Evolutionary conservation across 352 stramenopile genomes (phyloP), one percentile per base, ranked within the genome.

Genomic region (Bremia lactucae): DNA sequence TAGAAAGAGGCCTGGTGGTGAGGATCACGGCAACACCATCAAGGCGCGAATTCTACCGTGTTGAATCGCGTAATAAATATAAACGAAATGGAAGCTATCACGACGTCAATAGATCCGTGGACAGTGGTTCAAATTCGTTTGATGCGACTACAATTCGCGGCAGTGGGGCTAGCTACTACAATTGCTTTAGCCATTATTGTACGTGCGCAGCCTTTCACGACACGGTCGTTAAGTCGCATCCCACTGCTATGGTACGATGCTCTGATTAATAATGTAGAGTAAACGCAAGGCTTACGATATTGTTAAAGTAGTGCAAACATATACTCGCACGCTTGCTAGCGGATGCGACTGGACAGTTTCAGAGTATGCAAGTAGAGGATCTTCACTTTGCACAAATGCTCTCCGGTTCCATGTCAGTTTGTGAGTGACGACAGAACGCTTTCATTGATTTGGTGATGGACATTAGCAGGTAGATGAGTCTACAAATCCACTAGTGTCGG

Each of bases 141-240:
- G 69, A 83, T 14, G 49, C 44, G 2, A 59, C 46, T 16, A 58
- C 72, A 40, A 49, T 58, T 44, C 60, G 50, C 19, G 62, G 64
- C n/a, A 59, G 31, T 11, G 64, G 65, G 2, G 59, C 69, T 3
- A 79, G 69, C 31, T 85, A 78, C 52, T 85, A 85, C 69, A 85
- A 81, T 42, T 77, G 67, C 53, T 78, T 83, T 21, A 49, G 65
- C 31, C 72, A 85, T 40, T 85, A 81, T 42, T 85, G 72, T 56
- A 72, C 65, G 15, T 85, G 72, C 49, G 51, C 49, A 9, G 55
- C 54, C 3, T 85, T 85, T 57, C 67, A 76, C 31, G 49, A 74
- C 31, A 64, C 52, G 28, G 49, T 49, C 0, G 50, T 68, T 22
- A 60, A 55, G 42, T 52, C 52, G 14, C 46, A 57, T 19, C 55